These are phyloP conservation scores for Yamadazyma oceani DNA, from an alignment of 1,139 yeast species.

Conservation along the genomic window DNA sequence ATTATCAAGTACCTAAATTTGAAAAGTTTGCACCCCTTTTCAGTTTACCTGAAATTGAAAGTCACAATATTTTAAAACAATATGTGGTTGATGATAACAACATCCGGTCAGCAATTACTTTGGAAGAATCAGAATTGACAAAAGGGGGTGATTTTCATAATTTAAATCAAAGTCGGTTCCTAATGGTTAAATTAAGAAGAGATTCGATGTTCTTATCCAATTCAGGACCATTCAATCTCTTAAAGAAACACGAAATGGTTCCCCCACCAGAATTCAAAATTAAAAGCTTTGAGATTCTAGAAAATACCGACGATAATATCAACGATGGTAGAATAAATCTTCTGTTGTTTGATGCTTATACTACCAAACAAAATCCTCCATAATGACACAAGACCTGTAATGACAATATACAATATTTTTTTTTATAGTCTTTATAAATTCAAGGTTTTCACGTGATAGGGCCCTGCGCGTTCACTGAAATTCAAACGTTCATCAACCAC, in stretches of 20 bases:
- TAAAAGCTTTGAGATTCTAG: conserved; percentile 63
- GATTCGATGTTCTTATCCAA: conserved; percentile 19
- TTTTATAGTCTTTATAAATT: background rate
- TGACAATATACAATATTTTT: background rate
- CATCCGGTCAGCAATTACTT: conserved; percentile 28
- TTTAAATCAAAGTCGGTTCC: conserved; percentile 30
- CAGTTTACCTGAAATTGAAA: conserved; percentile 36
- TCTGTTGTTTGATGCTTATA: conserved; percentile 71
- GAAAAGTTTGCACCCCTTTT: conserved; percentile 21
- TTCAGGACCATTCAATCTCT: conserved; percentile 19
- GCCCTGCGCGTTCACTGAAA: no score
- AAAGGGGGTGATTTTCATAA: conserved; percentile 35
- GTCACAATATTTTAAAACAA: conserved; percentile 25
- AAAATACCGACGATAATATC: conserved; percentile 58
- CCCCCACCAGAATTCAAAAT: conserved; percentile 25
- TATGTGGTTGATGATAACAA: conserved; percentile 20
- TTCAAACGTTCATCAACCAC: background rate
- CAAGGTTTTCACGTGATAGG: no score
- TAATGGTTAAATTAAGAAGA: conserved; percentile 20
- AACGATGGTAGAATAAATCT: conserved; percentile 73
- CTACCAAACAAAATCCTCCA: conserved; percentile 68
- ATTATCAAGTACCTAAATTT: conserved; percentile 2
- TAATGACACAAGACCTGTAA: no score
- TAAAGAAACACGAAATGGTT: conserved; percentile 10
- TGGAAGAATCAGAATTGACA: conserved; percentile 36